Conservation (phyloP, 305 asterid genomes). For the Nicotiana rustica region DNA sequence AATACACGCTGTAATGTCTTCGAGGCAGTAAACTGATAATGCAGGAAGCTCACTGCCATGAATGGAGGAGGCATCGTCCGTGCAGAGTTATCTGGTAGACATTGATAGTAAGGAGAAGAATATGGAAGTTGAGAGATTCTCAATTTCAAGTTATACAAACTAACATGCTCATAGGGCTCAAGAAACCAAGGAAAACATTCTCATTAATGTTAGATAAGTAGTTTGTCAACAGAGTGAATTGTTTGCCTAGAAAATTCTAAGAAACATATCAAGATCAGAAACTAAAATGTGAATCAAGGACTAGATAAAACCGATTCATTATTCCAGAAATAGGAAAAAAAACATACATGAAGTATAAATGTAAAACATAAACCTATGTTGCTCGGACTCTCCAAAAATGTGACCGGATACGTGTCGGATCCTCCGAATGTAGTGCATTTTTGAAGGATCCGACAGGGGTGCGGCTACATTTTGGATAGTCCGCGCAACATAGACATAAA, state of each 20-base stretch:
- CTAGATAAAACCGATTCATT: neutral
- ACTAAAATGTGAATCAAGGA: neutral
- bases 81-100: slow-evolving; percentile 8
- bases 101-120: neutral
- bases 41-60: neutral
- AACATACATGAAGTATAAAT: neutral
- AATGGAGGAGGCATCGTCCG: slow-evolving; percentile 10
- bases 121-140: neutral
- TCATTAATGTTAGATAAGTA: neutral
- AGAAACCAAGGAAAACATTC: slow-evolving; percentile 21
- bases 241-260: neutral
- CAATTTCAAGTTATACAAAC: neutral
- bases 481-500: no score
- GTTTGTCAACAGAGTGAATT: neutral
- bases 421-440: no score
- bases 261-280: slow-evolving; percentile 17
- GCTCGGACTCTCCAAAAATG: no score
- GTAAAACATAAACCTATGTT: neutral
- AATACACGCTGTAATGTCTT: neutral
- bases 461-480: no score
- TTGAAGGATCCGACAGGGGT: no score
- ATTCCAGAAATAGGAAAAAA: neutral
- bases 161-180: neutral
- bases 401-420: no score
- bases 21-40: neutral